Evolutionary conservation across 352 stramenopile species (phyloP).

Genomic region (Saprolegnia diclina): DNA sequence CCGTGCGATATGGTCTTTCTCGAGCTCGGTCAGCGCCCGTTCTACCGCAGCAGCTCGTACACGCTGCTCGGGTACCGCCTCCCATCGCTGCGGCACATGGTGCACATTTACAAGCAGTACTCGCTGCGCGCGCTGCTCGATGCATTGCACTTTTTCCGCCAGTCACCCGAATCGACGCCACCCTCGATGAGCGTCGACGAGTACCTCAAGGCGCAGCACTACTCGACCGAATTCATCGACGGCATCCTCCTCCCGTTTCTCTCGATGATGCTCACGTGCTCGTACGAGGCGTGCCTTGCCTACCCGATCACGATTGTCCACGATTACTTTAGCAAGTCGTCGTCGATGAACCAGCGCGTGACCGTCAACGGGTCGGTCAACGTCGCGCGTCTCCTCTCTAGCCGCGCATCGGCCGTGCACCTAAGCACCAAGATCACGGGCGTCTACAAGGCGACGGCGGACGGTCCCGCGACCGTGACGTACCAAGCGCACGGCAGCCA

Average conservation of each 20-base stretch:
- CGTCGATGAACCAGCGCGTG: slow-evolving; percentile 28
- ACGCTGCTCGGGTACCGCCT: slow-evolving; percentile 30
- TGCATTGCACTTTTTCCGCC: slow-evolving; percentile 30
- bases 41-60: slow-evolving; percentile 28
- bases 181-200: slow-evolving; percentile 17
- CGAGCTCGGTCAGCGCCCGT: slow-evolving; percentile 14
- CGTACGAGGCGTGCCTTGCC: slow-evolving; percentile 28
- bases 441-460: slow-evolving; percentile 10
- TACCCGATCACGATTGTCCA: slow-evolving; percentile 30
- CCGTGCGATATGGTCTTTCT: slow-evolving; percentile 60
- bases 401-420: neutral
- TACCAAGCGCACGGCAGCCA: neutral
- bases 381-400: slow-evolving; percentile 20
- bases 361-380: slow-evolving; percentile 28
- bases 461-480: slow-evolving; percentile 9
- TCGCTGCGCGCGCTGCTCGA: slow-evolving; percentile 31
- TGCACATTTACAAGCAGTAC: slow-evolving; percentile 20
- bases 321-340: slow-evolving; percentile 29
- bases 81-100: slow-evolving; percentile 29
- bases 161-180: slow-evolving; percentile 21
- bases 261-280: slow-evolving; percentile 32
- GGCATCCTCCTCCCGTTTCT: slow-evolving; percentile 37
- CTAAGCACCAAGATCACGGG: slow-evolving; percentile 17
- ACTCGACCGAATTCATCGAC: slow-evolving; percentile 32
- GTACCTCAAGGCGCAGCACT: slow-evolving; percentile 29